phyloP scores from a whole-genome alignment of 495 filamentous ascomycete genomes.

The Podospora australis region DNA sequence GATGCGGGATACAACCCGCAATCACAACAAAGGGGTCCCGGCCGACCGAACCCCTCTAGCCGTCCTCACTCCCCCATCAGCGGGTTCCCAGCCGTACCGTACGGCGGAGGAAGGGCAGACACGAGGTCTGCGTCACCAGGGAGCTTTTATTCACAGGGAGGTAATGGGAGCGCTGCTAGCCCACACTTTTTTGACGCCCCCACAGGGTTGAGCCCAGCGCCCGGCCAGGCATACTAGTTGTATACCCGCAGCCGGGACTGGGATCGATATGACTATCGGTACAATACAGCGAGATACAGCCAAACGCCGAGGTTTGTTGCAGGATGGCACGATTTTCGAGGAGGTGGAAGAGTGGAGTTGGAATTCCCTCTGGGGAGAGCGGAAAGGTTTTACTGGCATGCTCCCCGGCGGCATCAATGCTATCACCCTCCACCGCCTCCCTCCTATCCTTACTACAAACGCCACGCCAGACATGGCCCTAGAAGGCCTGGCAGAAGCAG shows the following conservation, averaged over 20 bases:
- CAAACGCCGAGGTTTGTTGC: neutral
- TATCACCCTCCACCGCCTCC: no score
- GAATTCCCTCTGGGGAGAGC: neutral
- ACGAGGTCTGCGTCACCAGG: neutral
- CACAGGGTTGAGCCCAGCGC: constrained; percentile 3
- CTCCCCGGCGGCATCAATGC: no score
- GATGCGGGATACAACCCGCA: no score
- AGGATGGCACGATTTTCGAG: neutral
- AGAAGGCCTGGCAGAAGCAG: no score
- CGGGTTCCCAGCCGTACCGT: neutral
- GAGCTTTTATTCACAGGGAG: neutral
- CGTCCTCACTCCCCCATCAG: no score
- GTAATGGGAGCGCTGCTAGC: neutral
- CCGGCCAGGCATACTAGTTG: constrained; percentile 16
- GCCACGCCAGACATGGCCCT: no score
- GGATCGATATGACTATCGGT: neutral
- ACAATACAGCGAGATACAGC: neutral
- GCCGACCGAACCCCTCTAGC: no score
- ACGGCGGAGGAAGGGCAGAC: neutral
- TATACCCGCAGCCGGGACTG: no score
- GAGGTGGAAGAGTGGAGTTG: neutral
- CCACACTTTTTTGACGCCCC: no score
- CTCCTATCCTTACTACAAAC: no score
- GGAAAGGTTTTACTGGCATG: neutral
- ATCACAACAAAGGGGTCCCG: no score